Conservation (phyloP, 2,329 filamentous ascomycete genomes). For the Penicillium thymicola region DNA sequence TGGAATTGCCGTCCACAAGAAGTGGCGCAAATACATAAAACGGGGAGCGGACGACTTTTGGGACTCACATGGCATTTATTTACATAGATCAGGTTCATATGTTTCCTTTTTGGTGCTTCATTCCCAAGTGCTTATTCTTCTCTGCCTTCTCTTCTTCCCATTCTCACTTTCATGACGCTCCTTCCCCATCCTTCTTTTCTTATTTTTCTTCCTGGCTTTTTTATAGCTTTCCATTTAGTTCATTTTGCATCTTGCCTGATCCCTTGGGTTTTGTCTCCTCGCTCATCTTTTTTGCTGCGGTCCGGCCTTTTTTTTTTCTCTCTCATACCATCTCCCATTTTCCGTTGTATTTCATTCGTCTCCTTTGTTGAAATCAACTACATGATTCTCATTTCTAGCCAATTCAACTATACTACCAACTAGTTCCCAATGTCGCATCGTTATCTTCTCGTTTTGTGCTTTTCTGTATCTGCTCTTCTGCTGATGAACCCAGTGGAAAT, state of each 20-base stretch:
- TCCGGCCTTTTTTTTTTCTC: slow-evolving; percentile 14
- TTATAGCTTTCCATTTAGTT: slow-evolving; percentile 17
- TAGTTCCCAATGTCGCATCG: slow-evolving; percentile 20
- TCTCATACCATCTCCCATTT: slow-evolving; percentile 27
- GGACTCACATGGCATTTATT: slow-evolving; percentile 38
- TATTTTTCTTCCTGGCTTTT: slow-evolving; percentile 14
- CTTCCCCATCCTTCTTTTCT: slow-evolving; percentile 18
- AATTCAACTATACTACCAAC: slow-evolving; percentile 31
- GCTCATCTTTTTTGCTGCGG: slow-evolving; percentile 22
- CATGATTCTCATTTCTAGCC: slow-evolving; percentile 30
- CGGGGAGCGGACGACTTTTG: slow-evolving; percentile 37
- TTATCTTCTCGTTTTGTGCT: not conserved
- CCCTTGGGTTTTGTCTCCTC: slow-evolving; percentile 17
- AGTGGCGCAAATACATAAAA: slow-evolving; percentile 40
- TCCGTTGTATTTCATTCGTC: slow-evolving; percentile 32
- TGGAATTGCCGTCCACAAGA: slow-evolving; percentile 34
- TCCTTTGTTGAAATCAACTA: slow-evolving; percentile 33
- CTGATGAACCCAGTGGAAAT: not conserved
- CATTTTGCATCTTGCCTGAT: slow-evolving; percentile 20
- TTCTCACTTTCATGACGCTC: slow-evolving; percentile 17
- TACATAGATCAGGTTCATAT: slow-evolving; percentile 39
- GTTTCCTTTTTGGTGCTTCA: slow-evolving; percentile 24
- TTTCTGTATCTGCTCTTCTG: not conserved
- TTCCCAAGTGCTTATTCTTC: slow-evolving; percentile 12
- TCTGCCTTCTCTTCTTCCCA: slow-evolving; percentile 13